Base-by-base conservation (phyloP, 2,329 filamentous ascomycete species). In the Westerdykella aurantiaca region DNA sequence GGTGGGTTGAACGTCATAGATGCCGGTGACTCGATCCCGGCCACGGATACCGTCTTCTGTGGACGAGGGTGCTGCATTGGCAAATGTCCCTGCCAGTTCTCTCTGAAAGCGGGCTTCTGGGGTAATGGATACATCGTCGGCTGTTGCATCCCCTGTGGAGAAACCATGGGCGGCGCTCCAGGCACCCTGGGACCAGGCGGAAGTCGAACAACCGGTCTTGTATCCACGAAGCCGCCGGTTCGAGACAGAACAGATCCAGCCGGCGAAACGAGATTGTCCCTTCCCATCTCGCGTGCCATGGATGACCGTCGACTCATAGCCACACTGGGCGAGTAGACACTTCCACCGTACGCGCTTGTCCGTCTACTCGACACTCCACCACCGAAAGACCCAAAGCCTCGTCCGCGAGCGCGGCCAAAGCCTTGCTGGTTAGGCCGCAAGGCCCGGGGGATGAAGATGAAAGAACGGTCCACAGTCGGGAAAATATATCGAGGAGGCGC, bases 371-470 rank as follows among this genome's bases (percentile, higher is more conserved):
- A 88, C 43, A 85, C 58, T 73, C 88, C 66, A 14, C 57, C 52
- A 75, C 83, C 69, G 44, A 71, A 72, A 1, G 86, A 78, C 13
- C 81, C 81, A 45, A 87, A 85, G 31, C 87, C 82, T 60, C 87
- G 85, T 47, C 85, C 86, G 43, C 86, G 78, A 41, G 78, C 78
- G 43, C 80, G 75, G 35, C 75, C 76, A 53, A 83, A 80, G 23
- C 82, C 80, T 71, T 95, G 88, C 65, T 95, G 89, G 64, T 95
- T 96, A 12, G 93, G 93, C 54, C 93, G 82, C 72, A 96, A 79
- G 10, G 91, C 91, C 53, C 93, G 80, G 11, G 93, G 93, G 48
- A 98, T 98, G 70, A 98, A 98, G 58, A 96, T 95, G 67, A 98
- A 98, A 0, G 93, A 97, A 52, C 93, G 78, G 58, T 96, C 90